Conservation (phyloP, 352 stramenopile species). For the Hyaloperonospora arabidopsidis region DNA sequence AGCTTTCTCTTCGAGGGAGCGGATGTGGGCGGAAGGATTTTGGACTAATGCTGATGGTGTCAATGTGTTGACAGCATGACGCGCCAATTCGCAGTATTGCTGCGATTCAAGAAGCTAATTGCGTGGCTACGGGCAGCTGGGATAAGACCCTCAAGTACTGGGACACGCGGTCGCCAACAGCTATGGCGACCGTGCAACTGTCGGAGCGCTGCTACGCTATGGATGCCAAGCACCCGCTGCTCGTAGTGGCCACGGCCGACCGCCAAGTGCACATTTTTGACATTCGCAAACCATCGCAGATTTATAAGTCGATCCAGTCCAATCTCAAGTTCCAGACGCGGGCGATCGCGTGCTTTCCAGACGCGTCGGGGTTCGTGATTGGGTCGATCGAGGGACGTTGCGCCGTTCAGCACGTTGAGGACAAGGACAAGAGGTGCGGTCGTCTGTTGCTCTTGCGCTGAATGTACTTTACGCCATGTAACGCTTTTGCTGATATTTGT, state of each 20-base stretch:
- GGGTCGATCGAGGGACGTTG: slow-evolving; percentile 88
- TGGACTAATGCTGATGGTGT: slow-evolving; percentile 5
- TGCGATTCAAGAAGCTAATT: slow-evolving; percentile 76
- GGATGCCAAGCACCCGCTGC: slow-evolving; percentile 88
- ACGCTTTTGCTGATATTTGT: background rate
- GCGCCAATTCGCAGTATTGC: slow-evolving; percentile 86
- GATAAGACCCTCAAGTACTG: slow-evolving; percentile 96
- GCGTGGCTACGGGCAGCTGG: slow-evolving; percentile 92
- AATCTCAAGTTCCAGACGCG: slow-evolving; percentile 87
- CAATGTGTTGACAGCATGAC: slow-evolving; percentile 75
- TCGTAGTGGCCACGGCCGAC: slow-evolving; percentile 92
- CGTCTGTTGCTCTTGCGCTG: slow-evolving; percentile 4
- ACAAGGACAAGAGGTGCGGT: slow-evolving; percentile 60
- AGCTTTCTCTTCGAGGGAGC: no score
- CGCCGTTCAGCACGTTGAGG: slow-evolving; percentile 85
- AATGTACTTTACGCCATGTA: background rate
- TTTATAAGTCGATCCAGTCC: slow-evolving; percentile 78
- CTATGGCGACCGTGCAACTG: slow-evolving; percentile 85
- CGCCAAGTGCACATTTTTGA: slow-evolving; percentile 85
- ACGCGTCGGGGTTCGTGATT: slow-evolving; percentile 82
- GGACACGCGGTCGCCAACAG: slow-evolving; percentile 87
- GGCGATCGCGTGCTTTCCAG: slow-evolving; percentile 84
- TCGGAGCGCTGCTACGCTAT: slow-evolving; percentile 92
- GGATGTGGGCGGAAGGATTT: no score
- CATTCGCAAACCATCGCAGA: slow-evolving; percentile 78